These are phyloP conservation scores for Tetragonia tetragonoides DNA, from an alignment of 148 eudicot genomes.

Conservation along the genomic window DNA sequence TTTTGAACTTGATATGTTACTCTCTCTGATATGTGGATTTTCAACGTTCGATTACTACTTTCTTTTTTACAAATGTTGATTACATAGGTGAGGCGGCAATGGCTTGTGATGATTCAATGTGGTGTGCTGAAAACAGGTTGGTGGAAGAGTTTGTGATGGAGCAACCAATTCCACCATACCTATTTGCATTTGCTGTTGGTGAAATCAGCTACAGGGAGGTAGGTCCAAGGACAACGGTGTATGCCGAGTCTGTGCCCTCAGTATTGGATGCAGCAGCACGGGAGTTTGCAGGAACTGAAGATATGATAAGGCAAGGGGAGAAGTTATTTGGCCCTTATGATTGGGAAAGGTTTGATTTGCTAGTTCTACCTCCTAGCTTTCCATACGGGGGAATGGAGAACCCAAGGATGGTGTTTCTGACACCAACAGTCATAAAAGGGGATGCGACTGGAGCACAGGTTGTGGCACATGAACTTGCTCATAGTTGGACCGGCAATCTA, in stretches of 20 bases:
- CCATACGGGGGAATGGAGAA: constrained; percentile 99
- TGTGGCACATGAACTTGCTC: constrained; percentile 98
- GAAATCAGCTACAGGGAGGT: constrained; percentile 76
- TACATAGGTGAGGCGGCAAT: constrained; percentile 49
- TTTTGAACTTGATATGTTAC: background rate
- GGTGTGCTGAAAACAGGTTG: constrained; percentile 83
- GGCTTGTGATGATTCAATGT: constrained; percentile 64
- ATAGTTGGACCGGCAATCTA: constrained; percentile 98
- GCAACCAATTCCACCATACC: constrained; percentile 87
- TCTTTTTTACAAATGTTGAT: constrained; percentile 8
- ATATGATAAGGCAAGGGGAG: constrained; percentile 94
- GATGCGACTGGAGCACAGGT: constrained; percentile 95
- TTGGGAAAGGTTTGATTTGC: constrained; percentile 97
- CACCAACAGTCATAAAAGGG: constrained; percentile 95
- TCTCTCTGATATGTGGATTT: background rate
- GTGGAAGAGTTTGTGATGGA: constrained; percentile 98
- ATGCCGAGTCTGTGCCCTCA: constrained; percentile 61
- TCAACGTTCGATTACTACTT: constrained; percentile 1
- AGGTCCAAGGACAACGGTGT: constrained; percentile 92
- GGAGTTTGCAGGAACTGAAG: constrained; percentile 92
- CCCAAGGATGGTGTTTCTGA: constrained; percentile 94
- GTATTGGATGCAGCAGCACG: constrained; percentile 74
- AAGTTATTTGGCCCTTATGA: constrained; percentile 81
- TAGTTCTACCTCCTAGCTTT: constrained; percentile 95
- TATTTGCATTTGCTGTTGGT: constrained; percentile 98